Evolutionary conservation across 106 monocot species (phyloP).

Genomic region (Xerophyta viscosa): DNA sequence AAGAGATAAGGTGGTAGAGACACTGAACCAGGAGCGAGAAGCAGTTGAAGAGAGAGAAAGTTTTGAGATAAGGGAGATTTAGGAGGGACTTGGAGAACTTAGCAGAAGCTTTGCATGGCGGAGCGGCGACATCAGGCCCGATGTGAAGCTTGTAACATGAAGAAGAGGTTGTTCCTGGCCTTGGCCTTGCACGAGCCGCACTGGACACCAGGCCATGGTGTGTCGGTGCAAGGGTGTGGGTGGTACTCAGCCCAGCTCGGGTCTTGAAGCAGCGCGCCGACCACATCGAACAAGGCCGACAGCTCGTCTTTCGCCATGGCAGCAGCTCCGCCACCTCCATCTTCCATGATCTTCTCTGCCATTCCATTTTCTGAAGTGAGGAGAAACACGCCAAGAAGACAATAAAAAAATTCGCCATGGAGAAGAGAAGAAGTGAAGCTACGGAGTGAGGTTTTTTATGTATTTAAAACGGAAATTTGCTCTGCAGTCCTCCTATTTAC

Average conservation of each 20-base stretch:
- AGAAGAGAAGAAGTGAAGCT: background rate
- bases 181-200: conserved; percentile 26
- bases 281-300: conserved; percentile 24
- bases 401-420: too few relatives aligned
- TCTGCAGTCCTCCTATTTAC: too few relatives aligned
- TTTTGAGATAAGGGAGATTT: conserved; percentile 46
- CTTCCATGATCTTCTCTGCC: background rate
- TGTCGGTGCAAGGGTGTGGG: conserved; percentile 61
- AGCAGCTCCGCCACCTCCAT: background rate
- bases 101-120: conserved; percentile 48
- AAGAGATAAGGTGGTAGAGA: conserved; percentile 44
- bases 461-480: too few relatives aligned
- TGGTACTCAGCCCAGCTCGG: conserved; percentile 46
- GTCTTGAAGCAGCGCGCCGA: conserved; percentile 35
- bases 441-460: too few relatives aligned
- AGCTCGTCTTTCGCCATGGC: conserved; percentile 33
- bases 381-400: background rate
- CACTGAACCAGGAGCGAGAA: conserved; percentile 19
- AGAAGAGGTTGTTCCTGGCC: conserved; percentile 13
- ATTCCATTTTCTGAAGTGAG: background rate
- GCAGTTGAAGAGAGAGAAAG: conserved; percentile 60
- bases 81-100: conserved; percentile 24
- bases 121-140: conserved; percentile 40
- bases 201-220: conserved; percentile 67
- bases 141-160: conserved; percentile 59